Evolutionary conservation across 768 basidiomycete species (phyloP).

Genomic region (Termitomyces sp.): DNA sequence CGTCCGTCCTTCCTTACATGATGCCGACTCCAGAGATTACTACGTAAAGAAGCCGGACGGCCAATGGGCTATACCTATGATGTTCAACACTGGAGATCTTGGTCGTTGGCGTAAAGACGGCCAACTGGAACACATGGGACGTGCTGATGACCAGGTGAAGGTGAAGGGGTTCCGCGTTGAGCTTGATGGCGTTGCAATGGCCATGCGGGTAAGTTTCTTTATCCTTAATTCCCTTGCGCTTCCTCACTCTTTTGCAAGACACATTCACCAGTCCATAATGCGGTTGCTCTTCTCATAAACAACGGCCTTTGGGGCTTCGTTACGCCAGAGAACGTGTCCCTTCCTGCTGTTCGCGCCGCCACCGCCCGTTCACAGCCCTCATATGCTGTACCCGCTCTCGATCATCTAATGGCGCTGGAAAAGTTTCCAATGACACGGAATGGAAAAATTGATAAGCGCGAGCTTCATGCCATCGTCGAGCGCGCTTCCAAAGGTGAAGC

Average conservation of each 20-base stretch:
- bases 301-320: conserved; percentile 16
- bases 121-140: conserved; percentile 49
- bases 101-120: conserved; percentile 50
- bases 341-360: conserved; percentile 12
- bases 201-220: conserved; percentile 41
- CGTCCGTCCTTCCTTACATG: conserved; percentile 26
- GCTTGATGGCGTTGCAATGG: conserved; percentile 54
- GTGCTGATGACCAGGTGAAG: conserved; percentile 61
- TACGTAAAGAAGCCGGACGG: conserved; percentile 3
- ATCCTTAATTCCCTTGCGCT: neutral
- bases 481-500: neutral
- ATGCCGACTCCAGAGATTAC: conserved; percentile 19
- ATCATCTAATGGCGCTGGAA: conserved; percentile 34
- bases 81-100: conserved; percentile 64
- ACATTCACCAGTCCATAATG: conserved; percentile 8
- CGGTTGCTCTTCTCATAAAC: conserved; percentile 16
- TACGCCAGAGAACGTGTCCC: conserved; percentile 11
- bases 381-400: conserved; percentile 53
- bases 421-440: conserved; percentile 51
- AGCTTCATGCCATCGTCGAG: conserved; percentile 20
- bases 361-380: conserved; percentile 39
- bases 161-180: conserved; percentile 65
- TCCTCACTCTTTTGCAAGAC: neutral
- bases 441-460: conserved; percentile 45
- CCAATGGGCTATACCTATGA: conserved; percentile 28